Conservation (phyloP, 2,329 filamentous ascomycete genomes). For the Aureobasidium leucospermi region DNA sequence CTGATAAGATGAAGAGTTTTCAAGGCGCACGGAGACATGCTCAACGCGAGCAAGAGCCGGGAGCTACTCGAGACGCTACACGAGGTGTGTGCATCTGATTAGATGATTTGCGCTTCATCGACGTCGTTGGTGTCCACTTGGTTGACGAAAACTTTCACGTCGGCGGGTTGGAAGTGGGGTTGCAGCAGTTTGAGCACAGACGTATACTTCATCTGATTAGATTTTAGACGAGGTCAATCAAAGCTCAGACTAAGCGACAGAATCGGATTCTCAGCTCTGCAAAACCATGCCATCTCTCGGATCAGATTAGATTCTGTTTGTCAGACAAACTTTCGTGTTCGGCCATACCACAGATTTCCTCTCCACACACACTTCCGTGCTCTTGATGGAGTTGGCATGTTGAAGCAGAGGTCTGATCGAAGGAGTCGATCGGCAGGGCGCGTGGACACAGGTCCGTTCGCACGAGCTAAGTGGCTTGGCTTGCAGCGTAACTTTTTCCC, state of each 20-base stretch:
- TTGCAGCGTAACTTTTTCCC: neutral
- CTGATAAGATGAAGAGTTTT: constrained; percentile 15
- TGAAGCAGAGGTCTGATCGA: no score
- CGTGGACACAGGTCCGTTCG: neutral
- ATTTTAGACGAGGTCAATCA: neutral
- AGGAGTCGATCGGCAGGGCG: neutral
- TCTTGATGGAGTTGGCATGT: neutral
- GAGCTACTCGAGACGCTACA: neutral
- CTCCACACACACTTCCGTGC: constrained; percentile 32
- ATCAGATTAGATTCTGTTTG: constrained; percentile 3
- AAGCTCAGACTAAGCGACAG: neutral
- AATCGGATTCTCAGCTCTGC: neutral
- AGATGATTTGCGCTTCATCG: neutral
- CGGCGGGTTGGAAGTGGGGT: neutral
- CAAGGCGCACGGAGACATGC: neutral
- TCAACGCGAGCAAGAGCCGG: neutral
- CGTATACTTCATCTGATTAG: neutral
- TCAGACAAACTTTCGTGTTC: constrained; percentile 35
- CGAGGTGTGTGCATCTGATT: constrained; percentile 1
- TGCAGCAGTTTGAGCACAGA: neutral
- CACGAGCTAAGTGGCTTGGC: neutral
- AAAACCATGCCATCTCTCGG: neutral
- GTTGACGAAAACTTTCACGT: neutral
- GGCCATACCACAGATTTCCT: constrained; percentile 44
- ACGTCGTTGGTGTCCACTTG: neutral